phyloP scores from a whole-genome alignment of 2,329 filamentous ascomycete species.

The Laburnicola sp. region DNA sequence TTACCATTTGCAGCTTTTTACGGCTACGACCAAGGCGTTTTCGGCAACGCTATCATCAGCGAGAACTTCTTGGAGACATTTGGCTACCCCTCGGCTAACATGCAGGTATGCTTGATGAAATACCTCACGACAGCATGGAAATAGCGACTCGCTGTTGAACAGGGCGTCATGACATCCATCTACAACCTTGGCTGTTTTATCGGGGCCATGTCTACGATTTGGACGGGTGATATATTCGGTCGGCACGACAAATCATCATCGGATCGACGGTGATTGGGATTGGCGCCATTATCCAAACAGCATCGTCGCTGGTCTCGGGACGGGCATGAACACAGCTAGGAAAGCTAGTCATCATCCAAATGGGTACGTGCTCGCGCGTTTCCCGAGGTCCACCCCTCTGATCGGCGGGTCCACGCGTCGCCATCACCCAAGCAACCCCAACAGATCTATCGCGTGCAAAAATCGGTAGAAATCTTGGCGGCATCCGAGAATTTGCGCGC shows the following conservation, averaged over 20 bases:
- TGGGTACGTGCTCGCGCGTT: no score
- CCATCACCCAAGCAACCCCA: no score
- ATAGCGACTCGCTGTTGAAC: neutral
- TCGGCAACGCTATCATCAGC: slow-evolving; percentile 41
- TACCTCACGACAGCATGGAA: neutral
- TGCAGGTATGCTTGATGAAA: slow-evolving; percentile 21
- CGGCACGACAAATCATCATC: slow-evolving; percentile 61
- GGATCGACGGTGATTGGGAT: slow-evolving; percentile 52
- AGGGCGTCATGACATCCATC: slow-evolving; percentile 49
- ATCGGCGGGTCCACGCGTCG: no score
- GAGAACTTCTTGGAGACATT: slow-evolving; percentile 37
- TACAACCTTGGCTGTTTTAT: slow-evolving; percentile 52
- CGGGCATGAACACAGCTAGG: slow-evolving; percentile 55
- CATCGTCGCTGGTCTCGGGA: slow-evolving; percentile 51
- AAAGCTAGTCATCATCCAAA: slow-evolving; percentile 53
- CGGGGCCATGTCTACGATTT: slow-evolving; percentile 47
- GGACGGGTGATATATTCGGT: slow-evolving; percentile 62
- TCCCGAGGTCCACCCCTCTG: no score
- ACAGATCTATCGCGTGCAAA: no score
- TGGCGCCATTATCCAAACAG: slow-evolving; percentile 45
- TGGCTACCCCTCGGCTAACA: slow-evolving; percentile 33
- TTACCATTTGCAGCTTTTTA: slow-evolving; percentile 51
- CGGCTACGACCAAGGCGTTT: slow-evolving; percentile 45
- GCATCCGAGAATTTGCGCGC: no score
- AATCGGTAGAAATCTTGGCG: no score